Conservation (phyloP, 2,329 filamentous ascomycete species). For the Penicillium vulpinum region DNA sequence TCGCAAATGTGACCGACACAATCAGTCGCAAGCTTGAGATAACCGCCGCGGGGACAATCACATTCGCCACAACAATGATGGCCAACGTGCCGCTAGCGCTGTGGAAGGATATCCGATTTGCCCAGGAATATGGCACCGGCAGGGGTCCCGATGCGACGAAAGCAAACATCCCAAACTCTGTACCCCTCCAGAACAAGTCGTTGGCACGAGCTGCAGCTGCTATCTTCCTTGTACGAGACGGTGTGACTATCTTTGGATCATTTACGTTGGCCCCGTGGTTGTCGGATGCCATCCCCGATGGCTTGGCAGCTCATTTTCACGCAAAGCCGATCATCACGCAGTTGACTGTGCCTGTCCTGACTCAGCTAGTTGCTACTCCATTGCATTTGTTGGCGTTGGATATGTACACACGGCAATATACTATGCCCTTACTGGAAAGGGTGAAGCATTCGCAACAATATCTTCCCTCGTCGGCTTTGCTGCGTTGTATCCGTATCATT, state of each 20-base stretch:
- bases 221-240: constrained; percentile 77
- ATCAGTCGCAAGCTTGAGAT: constrained; percentile 59
- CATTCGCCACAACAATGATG: constrained; percentile 59
- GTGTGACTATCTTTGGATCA: constrained; percentile 71
- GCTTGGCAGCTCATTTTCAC: constrained; percentile 20
- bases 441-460: constrained; percentile 64
- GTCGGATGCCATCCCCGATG: constrained; percentile 25
- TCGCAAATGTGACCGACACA: constrained; percentile 81
- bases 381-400: constrained; percentile 83
- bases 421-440: constrained; percentile 54
- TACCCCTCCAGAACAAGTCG: constrained; percentile 11
- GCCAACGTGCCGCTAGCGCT: constrained; percentile 34
- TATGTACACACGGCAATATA: constrained; percentile 63
- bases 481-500: constrained; percentile 76
- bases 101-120: constrained; percentile 36
- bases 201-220: constrained; percentile 22
- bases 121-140: constrained; percentile 71
- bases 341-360: constrained; percentile 71
- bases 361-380: constrained; percentile 77
- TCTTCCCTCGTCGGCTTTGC: constrained; percentile 66
- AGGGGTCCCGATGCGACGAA: constrained; percentile 52
- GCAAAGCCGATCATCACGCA: constrained; percentile 53
- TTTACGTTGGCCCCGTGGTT: constrained; percentile 30
- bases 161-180: background rate
- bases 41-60: constrained; percentile 57